Evolutionary conservation across 1,139 yeast species (phyloP), one percentile per base, ranked within the genome.

Genomic region (Entelexis paramagnoliae): DNA sequence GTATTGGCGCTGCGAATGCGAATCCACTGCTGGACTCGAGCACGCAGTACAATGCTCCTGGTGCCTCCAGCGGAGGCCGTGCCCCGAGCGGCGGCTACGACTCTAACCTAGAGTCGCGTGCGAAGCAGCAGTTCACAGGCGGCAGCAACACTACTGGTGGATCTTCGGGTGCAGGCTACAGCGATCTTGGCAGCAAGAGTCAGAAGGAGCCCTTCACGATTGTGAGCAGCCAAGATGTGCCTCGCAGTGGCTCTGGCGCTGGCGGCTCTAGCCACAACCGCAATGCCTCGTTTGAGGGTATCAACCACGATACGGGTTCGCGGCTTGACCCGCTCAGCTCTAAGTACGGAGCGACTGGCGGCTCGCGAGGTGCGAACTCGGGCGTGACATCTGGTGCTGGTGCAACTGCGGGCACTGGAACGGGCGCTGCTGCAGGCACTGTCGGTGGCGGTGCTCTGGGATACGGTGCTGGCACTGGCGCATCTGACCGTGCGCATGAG

Each of bases 311-410:
- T 26, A 52, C 55, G 8, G 28, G 43, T 17, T 46, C 55, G n/a
- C 45, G 44, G 3, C 49, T 52, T 5, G 55, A 52, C 36, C 55
- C 55, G 10, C 20, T 44, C 16, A 50, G 55, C 24, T 44, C 47
- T 4, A 28, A 34, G 32, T 44, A 44, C 17, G 46, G 38, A 6
- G 36, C 46, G 8, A 29, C 29, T 6, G 30, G 38, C 8, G 36
- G 38, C 6, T 22, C 41, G 2, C 22, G 35, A 2, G 35, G 14
- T 10, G 17, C 20, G 14, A 11, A 10, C 1, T 28, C 30, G 13
- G 30, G 30, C 13, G 7, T 13, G 1, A 4, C 14, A 10, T 28
- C 34, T 11, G 28, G 28, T 10, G 13, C 41, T 36, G 41, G 41
- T n/a, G 11, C n/a, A n/a, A n/a, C n/a, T n/a, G n/a, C n/a, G n/a